Base-by-base conservation (phyloP, 371 early-diverging fungal genomes). In the Ordospora pajunii region DNA sequence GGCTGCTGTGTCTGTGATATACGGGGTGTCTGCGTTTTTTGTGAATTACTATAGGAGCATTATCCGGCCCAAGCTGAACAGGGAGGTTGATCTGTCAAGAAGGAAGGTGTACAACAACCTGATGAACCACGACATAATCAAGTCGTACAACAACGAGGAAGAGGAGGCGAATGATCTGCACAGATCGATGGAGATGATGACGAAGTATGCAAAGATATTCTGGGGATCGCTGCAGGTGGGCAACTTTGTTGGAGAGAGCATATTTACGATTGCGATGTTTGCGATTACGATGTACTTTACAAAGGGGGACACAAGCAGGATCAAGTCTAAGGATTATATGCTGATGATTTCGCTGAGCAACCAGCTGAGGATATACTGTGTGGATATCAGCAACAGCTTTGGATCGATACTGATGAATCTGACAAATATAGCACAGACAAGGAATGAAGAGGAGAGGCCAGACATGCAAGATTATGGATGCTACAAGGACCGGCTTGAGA, bases 41-140 rank as follows among this genome's bases (percentile, higher is more conserved):
- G 80, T 84, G 5, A 69, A 82, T 1, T 48, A 53, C 22, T 80
- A 78, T 68, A 69, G 84, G 67, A 78, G 74, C 52, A 77, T 66
- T 40, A 81, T 82, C 4, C 64, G 84, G 48, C 49, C 21, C 45
- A 44, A 75, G 37, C 48, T 76, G n/a, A 84, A 84, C 70, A 67
- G 48, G 12, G 32, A 48, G 23, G 40, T 58, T 50, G 75, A 84
- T 65, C 62, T 62, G 32, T 17, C 68, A 8, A 40, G 40, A 23
- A 76, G 78, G 50, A 44, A 70, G 25, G 42, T 75, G 1, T 45
- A 73, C 25, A 82, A 84, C 54, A 68, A 69, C 17, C 46, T 84
- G 21, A 40, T 22, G 27, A 84, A 84, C 53, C 78, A 72, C 66
- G 84, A 84, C 1, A 74, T 75, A 8, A 74, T 84, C 46, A 40